Evolutionary conservation across 2,329 filamentous ascomycete species (phyloP), one percentile per base, ranked within the genome.

Genomic region (Verruconis gallopava): DNA sequence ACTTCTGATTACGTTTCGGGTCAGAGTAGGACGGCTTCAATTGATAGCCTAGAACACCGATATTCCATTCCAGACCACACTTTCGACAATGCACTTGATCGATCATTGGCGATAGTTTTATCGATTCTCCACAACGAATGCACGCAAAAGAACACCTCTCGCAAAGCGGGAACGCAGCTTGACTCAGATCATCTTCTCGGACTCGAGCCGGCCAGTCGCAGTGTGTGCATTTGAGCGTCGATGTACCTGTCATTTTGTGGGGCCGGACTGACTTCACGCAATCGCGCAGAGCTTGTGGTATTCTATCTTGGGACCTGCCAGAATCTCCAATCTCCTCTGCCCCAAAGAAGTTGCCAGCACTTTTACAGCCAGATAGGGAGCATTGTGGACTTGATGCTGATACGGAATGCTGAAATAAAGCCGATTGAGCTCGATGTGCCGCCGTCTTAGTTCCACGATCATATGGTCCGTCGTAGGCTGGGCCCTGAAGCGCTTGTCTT

Each of bases 401-500:
- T 22, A 11, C 17, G 5, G 9, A 17, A 17, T 42, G 11, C 13
- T 37, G 64, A 25, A 62, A 60, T 2, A 48, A 41, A 1, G 48
- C 36, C 1, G 62, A 56, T 42, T 58, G 48, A 14, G 51, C 42
- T 36, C 54, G 49, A 22, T 58, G 46, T 34, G 49, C 43, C 3
- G 50, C 43, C 4, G 53, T 52, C 44, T 59, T 50, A 30, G 54
- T 15, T 35, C 47, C 45, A 2, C 34, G 21, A 42, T 58, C 52
- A 28, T 53, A 63, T 2, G 64, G 64, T 0, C 65, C 65, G 4
- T 32, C 21, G 42, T 70, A 69, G 2, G 53, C 52, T 0, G 55
- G 55, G 1, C 66, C 67, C 51, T 69, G 66, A 0, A 69, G 58
- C 5, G 60, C 63, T 48, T 70, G 67, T 4, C 52, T 51, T 5